These are phyloP conservation scores for Aspergillus biplanus DNA, from an alignment of 495 filamentous ascomycete species.

Conservation along the genomic window DNA sequence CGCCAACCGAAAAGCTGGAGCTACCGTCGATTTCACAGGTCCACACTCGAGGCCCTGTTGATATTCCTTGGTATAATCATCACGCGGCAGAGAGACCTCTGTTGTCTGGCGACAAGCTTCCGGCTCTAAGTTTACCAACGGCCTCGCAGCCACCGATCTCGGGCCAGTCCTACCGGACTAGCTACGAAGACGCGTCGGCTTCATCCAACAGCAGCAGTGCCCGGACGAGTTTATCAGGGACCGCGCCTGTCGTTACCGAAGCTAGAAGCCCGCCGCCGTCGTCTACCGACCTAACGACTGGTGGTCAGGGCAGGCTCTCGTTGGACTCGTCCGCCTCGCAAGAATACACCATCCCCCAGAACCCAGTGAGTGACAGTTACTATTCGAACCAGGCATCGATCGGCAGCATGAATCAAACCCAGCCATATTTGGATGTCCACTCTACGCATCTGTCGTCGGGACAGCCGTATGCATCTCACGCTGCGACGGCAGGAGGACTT, in stretches of 20 bases:
- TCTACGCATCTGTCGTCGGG: constrained; percentile 79
- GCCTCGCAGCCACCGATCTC: constrained; percentile 61
- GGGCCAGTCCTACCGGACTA: constrained; percentile 55
- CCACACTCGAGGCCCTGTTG: constrained; percentile 84
- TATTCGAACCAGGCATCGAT: constrained; percentile 48
- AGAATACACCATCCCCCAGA: constrained; percentile 38
- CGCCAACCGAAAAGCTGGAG: constrained; percentile 96
- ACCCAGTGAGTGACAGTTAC: constrained; percentile 39
- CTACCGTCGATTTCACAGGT: constrained; percentile 90
- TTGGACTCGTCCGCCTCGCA: constrained; percentile 39
- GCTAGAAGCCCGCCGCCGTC: constrained; percentile 39
- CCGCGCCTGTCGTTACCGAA: constrained; percentile 37
- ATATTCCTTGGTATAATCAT: constrained; percentile 76
- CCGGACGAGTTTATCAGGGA: constrained; percentile 44
- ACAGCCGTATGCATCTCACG: constrained; percentile 78
- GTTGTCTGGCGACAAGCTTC: constrained; percentile 75
- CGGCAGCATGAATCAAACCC: constrained; percentile 82
- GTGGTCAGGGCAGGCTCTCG: constrained; percentile 40
- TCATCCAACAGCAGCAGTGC: constrained; percentile 38
- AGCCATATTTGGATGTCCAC: constrained; percentile 84
- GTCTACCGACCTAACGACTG: constrained; percentile 37
- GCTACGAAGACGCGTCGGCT: constrained; percentile 45
- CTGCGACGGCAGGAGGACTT: constrained; percentile 76
- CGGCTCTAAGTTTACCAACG: constrained; percentile 75
- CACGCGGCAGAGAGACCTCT: constrained; percentile 69